phyloP scores from a whole-genome alignment of 2,329 filamentous ascomycete species.

The Pseudovirgaria hyperparasitica region DNA sequence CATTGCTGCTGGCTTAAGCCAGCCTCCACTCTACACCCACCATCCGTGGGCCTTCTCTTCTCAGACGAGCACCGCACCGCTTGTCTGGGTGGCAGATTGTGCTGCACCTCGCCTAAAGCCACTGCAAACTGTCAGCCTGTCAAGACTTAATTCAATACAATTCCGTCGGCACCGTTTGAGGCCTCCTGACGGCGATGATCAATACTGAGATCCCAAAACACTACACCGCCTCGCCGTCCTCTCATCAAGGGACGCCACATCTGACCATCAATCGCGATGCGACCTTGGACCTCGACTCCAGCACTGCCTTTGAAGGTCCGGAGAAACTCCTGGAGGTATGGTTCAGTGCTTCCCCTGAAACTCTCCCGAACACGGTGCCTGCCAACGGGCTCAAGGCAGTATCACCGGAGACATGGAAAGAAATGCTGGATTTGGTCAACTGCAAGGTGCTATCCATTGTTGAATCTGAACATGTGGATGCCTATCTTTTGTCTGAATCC shows the following conservation, averaged over 20 bases:
- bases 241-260: slow-evolving; percentile 66
- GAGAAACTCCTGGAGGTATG: slow-evolving; percentile 98
- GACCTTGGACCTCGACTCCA: slow-evolving; percentile 82
- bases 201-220: slow-evolving; percentile 66
- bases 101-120: slow-evolving; percentile 50
- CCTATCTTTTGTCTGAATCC: slow-evolving; percentile 93
- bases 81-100: slow-evolving; percentile 97
- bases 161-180: slow-evolving; percentile 2
- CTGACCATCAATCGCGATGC: slow-evolving; percentile 96
- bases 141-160: slow-evolving; percentile 2
- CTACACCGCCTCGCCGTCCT: slow-evolving; percentile 72
- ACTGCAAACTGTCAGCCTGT: slow-evolving; percentile 11
- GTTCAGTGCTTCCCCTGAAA: slow-evolving; percentile 72
- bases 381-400: slow-evolving; percentile 78
- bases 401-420: slow-evolving; percentile 74
- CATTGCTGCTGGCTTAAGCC: slow-evolving; percentile 77
- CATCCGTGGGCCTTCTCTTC: slow-evolving; percentile 85
- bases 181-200: slow-evolving; percentile 56
- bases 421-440: slow-evolving; percentile 95
- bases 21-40: slow-evolving; percentile 51
- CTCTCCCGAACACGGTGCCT: slow-evolving; percentile 57
- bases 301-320: slow-evolving; percentile 94
- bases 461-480: slow-evolving; percentile 86
- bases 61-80: slow-evolving; percentile 86
- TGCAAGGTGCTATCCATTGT: slow-evolving; percentile 96